phyloP scores from a whole-genome alignment of 768 basidiomycete species.

The Tricholoma furcatifolium region DNA sequence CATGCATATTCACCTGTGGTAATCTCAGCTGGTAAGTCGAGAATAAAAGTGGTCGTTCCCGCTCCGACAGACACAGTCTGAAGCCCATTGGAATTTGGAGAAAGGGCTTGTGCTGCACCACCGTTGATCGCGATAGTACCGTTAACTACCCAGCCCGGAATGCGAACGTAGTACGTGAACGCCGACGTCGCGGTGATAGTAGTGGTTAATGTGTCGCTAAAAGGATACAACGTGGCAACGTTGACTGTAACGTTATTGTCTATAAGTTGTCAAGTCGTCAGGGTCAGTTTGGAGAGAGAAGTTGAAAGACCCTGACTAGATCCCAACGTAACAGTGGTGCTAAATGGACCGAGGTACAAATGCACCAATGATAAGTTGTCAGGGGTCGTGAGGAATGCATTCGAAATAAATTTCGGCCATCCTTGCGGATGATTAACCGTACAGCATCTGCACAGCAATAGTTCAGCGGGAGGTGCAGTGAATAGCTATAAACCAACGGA shows the following conservation, averaged over 20 bases:
- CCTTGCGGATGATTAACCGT: slow-evolving; percentile 52
- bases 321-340: slow-evolving; percentile 35
- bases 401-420: slow-evolving; percentile 52
- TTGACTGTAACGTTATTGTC: slow-evolving; percentile 39
- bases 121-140: slow-evolving; percentile 45
- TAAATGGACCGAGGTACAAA: slow-evolving; percentile 46
- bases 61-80: slow-evolving; percentile 38
- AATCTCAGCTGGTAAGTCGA: slow-evolving; percentile 47
- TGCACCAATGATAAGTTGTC: slow-evolving; percentile 42
- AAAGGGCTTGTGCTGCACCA: slow-evolving; percentile 31
- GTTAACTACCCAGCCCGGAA: slow-evolving; percentile 46
- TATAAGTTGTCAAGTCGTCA: slow-evolving; percentile 18
- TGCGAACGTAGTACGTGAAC: slow-evolving; percentile 45
- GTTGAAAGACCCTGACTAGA: slow-evolving; percentile 25
- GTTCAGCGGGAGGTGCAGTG: not conserved
- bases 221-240: slow-evolving; percentile 48
- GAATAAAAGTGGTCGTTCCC: slow-evolving; percentile 42
- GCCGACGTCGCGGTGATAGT: slow-evolving; percentile 38
- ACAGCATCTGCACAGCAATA: slow-evolving; percentile 32
- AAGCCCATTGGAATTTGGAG: slow-evolving; percentile 43
- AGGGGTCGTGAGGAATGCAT: slow-evolving; percentile 44
- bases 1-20: slow-evolving; percentile 35
- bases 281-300: not conserved
- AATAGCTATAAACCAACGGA: slow-evolving; percentile 28
- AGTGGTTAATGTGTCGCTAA: slow-evolving; percentile 43